Evolutionary conservation across 768 basidiomycete genomes (phyloP).

Genomic region (Candolleomyces efflorescens): DNA sequence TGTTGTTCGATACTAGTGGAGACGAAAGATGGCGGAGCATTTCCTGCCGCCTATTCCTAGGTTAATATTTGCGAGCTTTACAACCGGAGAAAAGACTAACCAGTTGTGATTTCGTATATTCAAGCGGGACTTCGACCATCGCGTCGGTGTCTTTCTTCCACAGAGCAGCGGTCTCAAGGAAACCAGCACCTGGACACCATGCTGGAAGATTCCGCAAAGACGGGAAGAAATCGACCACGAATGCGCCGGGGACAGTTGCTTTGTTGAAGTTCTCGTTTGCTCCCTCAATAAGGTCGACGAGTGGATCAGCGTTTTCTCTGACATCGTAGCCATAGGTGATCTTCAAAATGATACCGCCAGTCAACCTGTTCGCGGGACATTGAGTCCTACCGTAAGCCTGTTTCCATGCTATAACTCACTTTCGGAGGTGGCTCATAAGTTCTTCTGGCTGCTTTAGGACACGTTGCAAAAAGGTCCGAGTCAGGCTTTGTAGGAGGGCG

Average conservation of each 20-base stretch:
- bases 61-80: neutral
- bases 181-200: conserved; percentile 55
- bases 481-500: conserved; percentile 30
- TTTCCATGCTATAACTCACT: conserved; percentile 24
- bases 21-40: conserved; percentile 39
- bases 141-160: conserved; percentile 35
- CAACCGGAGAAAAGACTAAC: conserved; percentile 22
- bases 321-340: conserved; percentile 56
- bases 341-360: conserved; percentile 50
- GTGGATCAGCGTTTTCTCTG: conserved; percentile 46
- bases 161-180: conserved; percentile 39
- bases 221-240: conserved; percentile 40
- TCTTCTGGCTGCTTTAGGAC: conserved; percentile 26
- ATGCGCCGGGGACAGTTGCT: conserved; percentile 46
- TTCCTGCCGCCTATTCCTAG: conserved; percentile 32
- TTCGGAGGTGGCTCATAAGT: conserved; percentile 34
- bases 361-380: conserved; percentile 28
- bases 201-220: conserved; percentile 44
- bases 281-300: conserved; percentile 44
- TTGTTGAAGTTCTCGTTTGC: conserved; percentile 50
- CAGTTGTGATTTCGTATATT: conserved; percentile 42
- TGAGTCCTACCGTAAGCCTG: neutral
- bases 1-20: conserved; percentile 37
- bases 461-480: conserved; percentile 32
- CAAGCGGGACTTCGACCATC: conserved; percentile 41